These are phyloP conservation scores for Adansonia gregorii DNA, from an alignment of 441 rosid genomes.

Conservation along the genomic window DNA sequence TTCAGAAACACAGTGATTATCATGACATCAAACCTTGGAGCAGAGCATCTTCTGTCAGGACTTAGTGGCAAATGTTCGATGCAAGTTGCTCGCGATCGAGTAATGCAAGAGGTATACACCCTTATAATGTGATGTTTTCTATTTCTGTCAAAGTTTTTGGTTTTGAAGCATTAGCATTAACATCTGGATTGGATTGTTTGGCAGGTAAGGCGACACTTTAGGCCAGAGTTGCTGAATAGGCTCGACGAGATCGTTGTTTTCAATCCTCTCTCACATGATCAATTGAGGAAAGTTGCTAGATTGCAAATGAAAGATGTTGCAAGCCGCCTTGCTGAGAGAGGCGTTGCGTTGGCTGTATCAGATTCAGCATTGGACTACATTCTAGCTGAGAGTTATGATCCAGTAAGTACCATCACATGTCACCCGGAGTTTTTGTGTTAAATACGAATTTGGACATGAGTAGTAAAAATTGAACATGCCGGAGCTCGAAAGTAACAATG, in stretches of 20 bases:
- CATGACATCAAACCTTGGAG: conserved; percentile 92
- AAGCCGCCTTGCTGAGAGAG: conserved; percentile 78
- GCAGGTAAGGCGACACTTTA: conserved; percentile 67
- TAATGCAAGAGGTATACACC: conserved; percentile 69
- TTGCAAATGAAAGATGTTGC: conserved; percentile 91
- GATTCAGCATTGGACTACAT: conserved; percentile 77
- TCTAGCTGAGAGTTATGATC: conserved; percentile 72
- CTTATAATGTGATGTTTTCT: no score
- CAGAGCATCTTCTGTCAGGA: conserved; percentile 76
- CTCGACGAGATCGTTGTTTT: conserved; percentile 85
- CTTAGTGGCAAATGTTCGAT: conserved; percentile 68
- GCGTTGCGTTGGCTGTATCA: conserved; percentile 48
- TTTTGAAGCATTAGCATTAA: no score
- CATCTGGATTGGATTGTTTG: no score
- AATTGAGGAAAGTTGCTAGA: conserved; percentile 72
- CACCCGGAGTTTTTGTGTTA: no score
- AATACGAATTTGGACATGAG: no score
- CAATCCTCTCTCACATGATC: conserved; percentile 90
- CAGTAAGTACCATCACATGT: conserved; percentile 50
- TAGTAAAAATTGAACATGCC: no score
- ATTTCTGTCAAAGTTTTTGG: no score
- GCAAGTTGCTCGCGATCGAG: conserved; percentile 79
- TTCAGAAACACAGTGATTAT: conserved; percentile 80
- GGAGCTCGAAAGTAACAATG: background rate
- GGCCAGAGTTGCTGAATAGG: conserved; percentile 86